Conservation (phyloP, 2,329 filamentous ascomycete genomes). For the Colletotrichum cuscutae region DNA sequence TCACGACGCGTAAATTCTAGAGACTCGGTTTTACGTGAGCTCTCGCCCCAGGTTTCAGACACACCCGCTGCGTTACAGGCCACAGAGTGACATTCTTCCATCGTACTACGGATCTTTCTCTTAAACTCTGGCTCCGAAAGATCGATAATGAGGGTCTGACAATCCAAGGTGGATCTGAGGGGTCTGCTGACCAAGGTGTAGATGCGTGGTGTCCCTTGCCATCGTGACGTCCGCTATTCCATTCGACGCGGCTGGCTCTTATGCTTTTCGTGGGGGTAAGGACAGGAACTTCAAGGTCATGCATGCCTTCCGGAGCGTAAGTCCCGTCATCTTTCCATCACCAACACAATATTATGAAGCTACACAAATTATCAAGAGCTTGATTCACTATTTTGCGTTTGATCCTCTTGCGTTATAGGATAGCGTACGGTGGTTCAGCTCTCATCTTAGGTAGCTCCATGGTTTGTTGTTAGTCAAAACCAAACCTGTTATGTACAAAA, state of each 20-base stretch:
- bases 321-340: conserved; percentile 22
- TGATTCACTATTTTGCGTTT: background rate
- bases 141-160: background rate
- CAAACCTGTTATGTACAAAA: conserved; percentile 16
- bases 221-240: background rate
- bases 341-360: background rate
- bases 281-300: background rate
- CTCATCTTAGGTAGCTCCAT: background rate
- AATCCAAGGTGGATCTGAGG: background rate
- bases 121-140: background rate
- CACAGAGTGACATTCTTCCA: conserved; percentile 19
- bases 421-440: background rate
- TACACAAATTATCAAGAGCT: background rate
- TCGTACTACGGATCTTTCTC: background rate
- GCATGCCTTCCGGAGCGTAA: background rate
- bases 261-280: background rate
- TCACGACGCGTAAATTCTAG: conserved; percentile 5
- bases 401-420: background rate
- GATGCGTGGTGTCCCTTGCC: background rate
- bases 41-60: conserved; percentile 1
- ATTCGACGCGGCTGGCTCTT: background rate
- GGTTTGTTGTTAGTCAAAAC: background rate
- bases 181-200: conserved; percentile 16
- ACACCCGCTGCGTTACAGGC: conserved; percentile 15
- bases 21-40: background rate